Conservation (phyloP, 306 rosid species). For the Cajanus cajan region DNA sequence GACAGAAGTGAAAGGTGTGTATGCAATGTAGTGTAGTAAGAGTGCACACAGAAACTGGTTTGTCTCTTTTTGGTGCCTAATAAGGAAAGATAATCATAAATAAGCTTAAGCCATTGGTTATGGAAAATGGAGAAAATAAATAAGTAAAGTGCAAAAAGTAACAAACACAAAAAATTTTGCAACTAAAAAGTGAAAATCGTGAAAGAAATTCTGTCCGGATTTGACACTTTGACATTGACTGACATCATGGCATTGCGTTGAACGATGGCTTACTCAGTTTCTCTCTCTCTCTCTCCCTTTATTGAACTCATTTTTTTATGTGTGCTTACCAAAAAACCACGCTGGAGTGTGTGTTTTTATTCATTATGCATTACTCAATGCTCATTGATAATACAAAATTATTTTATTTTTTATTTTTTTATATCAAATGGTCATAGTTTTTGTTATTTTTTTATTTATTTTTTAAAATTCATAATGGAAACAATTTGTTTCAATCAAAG, state of each 20-base stretch:
- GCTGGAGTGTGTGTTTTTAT: not conserved
- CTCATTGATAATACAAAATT: not conserved
- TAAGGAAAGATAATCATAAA: conserved; percentile 30
- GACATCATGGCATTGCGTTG: conserved; percentile 32
- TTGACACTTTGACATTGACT: conserved; percentile 45
- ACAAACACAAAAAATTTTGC: not conserved
- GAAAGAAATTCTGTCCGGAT: conserved; percentile 39
- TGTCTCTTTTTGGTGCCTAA: conserved; percentile 39
- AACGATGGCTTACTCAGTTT: not conserved
- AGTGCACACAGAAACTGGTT: conserved; percentile 36
- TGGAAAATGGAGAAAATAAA: not conserved
- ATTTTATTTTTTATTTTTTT: not conserved
- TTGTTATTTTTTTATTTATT: not conserved
- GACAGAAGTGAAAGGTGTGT: conserved; percentile 53
- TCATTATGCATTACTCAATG: not conserved
- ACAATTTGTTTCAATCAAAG: not conserved
- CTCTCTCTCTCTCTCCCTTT: not conserved
- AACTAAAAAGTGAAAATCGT: conserved; percentile 17
- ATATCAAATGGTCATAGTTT: not conserved
- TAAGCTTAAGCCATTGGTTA: not conserved
- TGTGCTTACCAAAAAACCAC: not conserved
- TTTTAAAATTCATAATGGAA: no score
- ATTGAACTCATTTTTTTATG: not conserved
- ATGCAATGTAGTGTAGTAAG: not conserved
- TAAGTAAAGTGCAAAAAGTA: not conserved